These are phyloP conservation scores for Drosera spatulata DNA, from an alignment of 179 eudicot genomes.

Conservation along the genomic window DNA sequence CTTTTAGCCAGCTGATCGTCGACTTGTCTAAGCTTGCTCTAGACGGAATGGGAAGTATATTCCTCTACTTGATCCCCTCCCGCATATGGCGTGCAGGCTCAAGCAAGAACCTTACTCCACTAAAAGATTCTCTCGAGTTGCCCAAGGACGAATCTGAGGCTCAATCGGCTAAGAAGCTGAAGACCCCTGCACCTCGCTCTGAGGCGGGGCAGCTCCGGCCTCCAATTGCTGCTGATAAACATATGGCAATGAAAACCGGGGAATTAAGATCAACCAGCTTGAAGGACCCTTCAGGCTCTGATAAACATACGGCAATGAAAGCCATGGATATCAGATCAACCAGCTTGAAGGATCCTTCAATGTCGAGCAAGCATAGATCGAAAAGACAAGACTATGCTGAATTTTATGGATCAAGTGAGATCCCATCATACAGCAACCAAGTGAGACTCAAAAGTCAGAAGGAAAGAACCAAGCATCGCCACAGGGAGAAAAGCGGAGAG, in stretches of 20 bases:
- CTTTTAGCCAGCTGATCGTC: slow-evolving; percentile 54
- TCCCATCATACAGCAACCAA: slow-evolving; percentile 25
- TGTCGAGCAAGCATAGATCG: slow-evolving; percentile 58
- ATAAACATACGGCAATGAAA: slow-evolving; percentile 46
- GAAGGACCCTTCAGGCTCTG: slow-evolving; percentile 1
- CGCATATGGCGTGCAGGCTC: slow-evolving; percentile 18
- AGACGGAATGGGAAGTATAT: slow-evolving; percentile 34
- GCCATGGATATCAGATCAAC: slow-evolving; percentile 46
- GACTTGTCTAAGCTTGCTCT: slow-evolving; percentile 55
- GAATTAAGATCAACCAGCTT: too few relatives aligned
- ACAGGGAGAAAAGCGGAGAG: slow-evolving; percentile 73
- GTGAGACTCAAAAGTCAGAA: slow-evolving; percentile 64
- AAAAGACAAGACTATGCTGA: slow-evolving; percentile 75
- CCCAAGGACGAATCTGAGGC: slow-evolving; percentile 63
- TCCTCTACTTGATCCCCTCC: slow-evolving; percentile 39
- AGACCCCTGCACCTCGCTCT: slow-evolving; percentile 38
- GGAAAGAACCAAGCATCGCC: slow-evolving; percentile 79
- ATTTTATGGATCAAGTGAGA: slow-evolving; percentile 66
- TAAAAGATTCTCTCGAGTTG: slow-evolving; percentile 71
- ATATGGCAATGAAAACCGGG: slow-evolving; percentile 12
- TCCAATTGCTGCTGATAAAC: too few relatives aligned
- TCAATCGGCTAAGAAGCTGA: slow-evolving; percentile 46
- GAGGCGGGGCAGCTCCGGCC: too few relatives aligned
- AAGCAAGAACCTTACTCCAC: slow-evolving; percentile 50
- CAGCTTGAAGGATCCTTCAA: slow-evolving; percentile 57